Evolutionary conservation across 306 rosid species (phyloP).

Genomic region (Betula pendula): DNA sequence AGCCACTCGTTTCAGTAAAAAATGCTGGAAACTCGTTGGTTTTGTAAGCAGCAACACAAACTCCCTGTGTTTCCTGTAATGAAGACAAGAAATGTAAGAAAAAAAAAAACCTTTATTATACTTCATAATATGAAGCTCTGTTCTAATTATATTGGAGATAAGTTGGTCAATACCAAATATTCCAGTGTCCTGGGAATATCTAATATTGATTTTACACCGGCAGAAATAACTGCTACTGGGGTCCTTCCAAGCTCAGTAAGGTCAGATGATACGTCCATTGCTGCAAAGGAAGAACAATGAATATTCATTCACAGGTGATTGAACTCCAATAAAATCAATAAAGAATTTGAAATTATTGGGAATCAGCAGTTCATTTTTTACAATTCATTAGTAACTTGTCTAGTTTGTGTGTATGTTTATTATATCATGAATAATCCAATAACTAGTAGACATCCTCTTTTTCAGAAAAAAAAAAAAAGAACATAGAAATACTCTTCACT

Average conservation of each 20-base stretch:
- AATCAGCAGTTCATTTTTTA: not conserved
- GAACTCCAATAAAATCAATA: not conserved
- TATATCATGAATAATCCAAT: not conserved
- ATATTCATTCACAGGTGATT: not conserved
- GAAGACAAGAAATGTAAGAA: not conserved
- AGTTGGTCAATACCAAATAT: slow-evolving; percentile 58
- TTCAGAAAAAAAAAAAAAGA: too few species aligned
- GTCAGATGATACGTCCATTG: slow-evolving; percentile 92
- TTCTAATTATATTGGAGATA: slow-evolving; percentile 26
- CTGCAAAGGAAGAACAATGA: slow-evolving; percentile 46
- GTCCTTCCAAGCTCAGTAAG: slow-evolving; percentile 96
- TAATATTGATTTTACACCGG: slow-evolving; percentile 91
- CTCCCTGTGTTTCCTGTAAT: slow-evolving; percentile 86
- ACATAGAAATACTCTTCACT: not conserved
- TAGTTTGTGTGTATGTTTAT: not conserved
- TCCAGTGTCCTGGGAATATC: slow-evolving; percentile 92
- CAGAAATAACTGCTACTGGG: slow-evolving; percentile 87
- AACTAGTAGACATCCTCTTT: not conserved
- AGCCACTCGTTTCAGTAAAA: slow-evolving; percentile 85
- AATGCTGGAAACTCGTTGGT: slow-evolving; percentile 94
- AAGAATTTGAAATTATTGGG: not conserved
- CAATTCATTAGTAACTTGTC: not conserved
- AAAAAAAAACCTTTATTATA: slow-evolving; percentile 8
- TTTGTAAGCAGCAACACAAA: slow-evolving; percentile 79
- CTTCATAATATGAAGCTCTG: not conserved